phyloP scores from a whole-genome alignment of 306 rosid species.

The Quercus bicolor region DNA sequence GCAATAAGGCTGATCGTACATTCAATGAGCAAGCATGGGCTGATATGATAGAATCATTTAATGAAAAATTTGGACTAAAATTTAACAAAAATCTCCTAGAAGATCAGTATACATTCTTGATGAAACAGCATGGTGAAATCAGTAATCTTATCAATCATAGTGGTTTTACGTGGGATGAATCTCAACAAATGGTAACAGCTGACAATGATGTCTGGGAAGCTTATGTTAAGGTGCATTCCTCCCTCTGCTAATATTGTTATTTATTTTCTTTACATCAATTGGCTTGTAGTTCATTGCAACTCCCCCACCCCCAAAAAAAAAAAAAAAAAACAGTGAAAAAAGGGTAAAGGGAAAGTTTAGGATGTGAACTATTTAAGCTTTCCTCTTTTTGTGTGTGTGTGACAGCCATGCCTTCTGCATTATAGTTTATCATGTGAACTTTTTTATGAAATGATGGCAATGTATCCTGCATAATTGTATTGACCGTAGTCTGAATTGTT shows the following conservation, averaged over 20 bases:
- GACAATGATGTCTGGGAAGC: constrained; percentile 59
- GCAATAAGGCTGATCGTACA: constrained; percentile 31
- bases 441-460: background rate
- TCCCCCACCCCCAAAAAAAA: background rate
- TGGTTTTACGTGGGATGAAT: constrained; percentile 68
- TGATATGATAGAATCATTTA: constrained; percentile 41
- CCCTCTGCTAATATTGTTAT: constrained; percentile 4
- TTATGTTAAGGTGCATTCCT: constrained; percentile 49
- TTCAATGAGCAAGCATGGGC: constrained; percentile 67
- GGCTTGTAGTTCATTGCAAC: background rate
- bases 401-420: too few relatives aligned
- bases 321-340: background rate
- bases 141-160: constrained; percentile 39
- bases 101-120: constrained; percentile 55
- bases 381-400: background rate
- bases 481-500: background rate
- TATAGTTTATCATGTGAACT: too few relatives aligned
- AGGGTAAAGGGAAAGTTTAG: background rate
- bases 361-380: background rate
- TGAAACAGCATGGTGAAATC: constrained; percentile 47
- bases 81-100: constrained; percentile 43
- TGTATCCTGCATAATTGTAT: too few relatives aligned
- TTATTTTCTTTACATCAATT: background rate
- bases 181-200: constrained; percentile 48
- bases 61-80: constrained; percentile 34